A percentile compares a stretch with the other conserved stretches of the same genome.
phyloP scores from a whole-genome alignment of 164 flowering plant species.

The Dillenia suffruticosa region DNA sequence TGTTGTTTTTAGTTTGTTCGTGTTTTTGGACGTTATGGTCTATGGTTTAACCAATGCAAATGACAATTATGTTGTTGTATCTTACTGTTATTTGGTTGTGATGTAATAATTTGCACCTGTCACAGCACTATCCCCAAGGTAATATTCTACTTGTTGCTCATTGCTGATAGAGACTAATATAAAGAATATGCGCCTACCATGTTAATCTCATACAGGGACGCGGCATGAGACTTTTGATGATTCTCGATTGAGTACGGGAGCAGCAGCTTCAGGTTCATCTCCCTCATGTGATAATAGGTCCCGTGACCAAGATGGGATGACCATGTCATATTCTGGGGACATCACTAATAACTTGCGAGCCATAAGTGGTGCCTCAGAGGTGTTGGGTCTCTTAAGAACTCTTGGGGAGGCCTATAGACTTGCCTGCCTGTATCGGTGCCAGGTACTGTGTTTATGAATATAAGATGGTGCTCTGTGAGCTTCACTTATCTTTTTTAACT shows the following conservation, averaged over 20 bases:
- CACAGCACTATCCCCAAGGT: not conserved
- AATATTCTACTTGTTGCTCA: not conserved
- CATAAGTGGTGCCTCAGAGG: conserved; percentile 53
- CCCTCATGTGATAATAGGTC: conserved; percentile 42
- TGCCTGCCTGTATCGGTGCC: conserved; percentile 71
- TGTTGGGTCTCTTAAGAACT: conserved; percentile 62
- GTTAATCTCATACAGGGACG: conserved; percentile 39
- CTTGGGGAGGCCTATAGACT: conserved; percentile 92
- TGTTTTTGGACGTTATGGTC: too few species aligned
- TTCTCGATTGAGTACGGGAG: conserved; percentile 34
- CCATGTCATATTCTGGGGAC: conserved; percentile 25
- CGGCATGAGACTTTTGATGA: conserved; percentile 63
- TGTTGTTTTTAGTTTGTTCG: too few species aligned
- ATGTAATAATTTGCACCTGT: too few species aligned
- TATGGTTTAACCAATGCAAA: too few species aligned
- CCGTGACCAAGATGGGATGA: conserved; percentile 46
- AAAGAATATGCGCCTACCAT: conserved; percentile 2
- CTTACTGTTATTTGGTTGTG: too few species aligned
- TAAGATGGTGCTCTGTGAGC: not conserved
- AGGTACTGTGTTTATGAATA: conserved; percentile 43
- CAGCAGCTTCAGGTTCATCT: conserved; percentile 35
- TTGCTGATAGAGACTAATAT: not conserved
- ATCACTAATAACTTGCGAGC: conserved; percentile 30
- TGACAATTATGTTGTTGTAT: too few species aligned
- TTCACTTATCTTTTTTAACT: conserved; percentile 1